These are phyloP conservation scores for Udeniomyces megalosporus DNA, from an alignment of 768 basidiomycete species.

Conservation along the genomic window DNA sequence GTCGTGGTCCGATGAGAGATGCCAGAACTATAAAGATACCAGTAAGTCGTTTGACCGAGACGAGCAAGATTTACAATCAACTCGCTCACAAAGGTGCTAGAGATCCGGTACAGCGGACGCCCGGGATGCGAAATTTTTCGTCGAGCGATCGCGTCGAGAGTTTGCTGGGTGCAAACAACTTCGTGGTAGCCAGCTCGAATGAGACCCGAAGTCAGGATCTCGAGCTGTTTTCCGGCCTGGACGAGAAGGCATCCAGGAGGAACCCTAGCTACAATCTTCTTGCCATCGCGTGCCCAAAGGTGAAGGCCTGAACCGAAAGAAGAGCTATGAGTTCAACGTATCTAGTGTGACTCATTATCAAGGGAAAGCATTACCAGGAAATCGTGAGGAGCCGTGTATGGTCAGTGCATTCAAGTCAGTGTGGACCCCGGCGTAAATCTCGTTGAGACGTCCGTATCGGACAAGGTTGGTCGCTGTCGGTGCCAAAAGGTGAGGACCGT, in stretches of 20 bases:
- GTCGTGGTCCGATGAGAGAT: slow-evolving; percentile 54
- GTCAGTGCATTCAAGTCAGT: slow-evolving; percentile 77
- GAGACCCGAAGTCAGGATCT: slow-evolving; percentile 53
- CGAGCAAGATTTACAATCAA: no score
- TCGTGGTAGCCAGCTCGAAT: slow-evolving; percentile 91
- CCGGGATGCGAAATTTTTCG: slow-evolving; percentile 33
- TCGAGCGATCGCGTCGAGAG: slow-evolving; percentile 33
- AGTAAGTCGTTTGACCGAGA: no score
- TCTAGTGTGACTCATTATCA: no score
- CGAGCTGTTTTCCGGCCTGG: slow-evolving; percentile 90
- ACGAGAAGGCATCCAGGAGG: slow-evolving; percentile 69
- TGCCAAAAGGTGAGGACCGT: slow-evolving; percentile 79
- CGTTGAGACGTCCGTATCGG: slow-evolving; percentile 55
- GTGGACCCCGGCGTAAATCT: slow-evolving; percentile 87
- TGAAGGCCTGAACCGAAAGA: slow-evolving; percentile 74
- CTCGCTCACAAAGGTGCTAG: slow-evolving; percentile 54
- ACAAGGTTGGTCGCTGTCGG: slow-evolving; percentile 82
- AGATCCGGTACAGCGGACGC: slow-evolving; percentile 86
- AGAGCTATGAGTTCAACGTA: no score
- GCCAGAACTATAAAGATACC: slow-evolving; percentile 49
- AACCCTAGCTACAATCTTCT: slow-evolving; percentile 71
- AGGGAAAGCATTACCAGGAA: no score
- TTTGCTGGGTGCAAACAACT: slow-evolving; percentile 73
- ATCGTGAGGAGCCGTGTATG: slow-evolving; percentile 29
- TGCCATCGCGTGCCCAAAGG: slow-evolving; percentile 91